Evolutionary conservation across 371 early-diverging fungal species (phyloP).

Genomic region (Amoeboaphelidium protococcarum): DNA sequence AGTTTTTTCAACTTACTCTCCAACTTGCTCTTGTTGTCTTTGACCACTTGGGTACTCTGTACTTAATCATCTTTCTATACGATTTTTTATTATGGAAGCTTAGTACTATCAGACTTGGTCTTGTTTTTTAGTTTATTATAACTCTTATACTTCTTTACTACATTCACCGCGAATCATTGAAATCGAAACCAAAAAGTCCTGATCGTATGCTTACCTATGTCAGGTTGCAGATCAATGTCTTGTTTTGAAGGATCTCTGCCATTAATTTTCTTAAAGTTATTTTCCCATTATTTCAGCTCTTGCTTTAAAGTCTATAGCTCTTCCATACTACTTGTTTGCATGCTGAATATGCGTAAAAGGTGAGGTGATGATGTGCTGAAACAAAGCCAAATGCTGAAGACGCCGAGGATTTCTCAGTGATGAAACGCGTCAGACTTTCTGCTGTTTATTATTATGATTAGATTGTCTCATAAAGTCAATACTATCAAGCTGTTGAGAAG

Average conservation of each 20-base stretch:
- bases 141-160: not conserved
- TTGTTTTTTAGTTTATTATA: not conserved
- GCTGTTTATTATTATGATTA: not conserved
- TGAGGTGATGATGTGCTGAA: not conserved
- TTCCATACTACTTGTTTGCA: not conserved
- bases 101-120: not conserved
- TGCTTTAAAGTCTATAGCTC: constrained; percentile 14
- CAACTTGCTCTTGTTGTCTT: not conserved
- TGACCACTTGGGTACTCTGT: too few species aligned
- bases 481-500: not conserved
- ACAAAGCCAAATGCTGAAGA: not conserved
- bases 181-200: not conserved
- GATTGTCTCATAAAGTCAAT: not conserved
- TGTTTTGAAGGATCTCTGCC: constrained; percentile 22
- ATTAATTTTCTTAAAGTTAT: constrained; percentile 9
- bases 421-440: not conserved
- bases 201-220: constrained; percentile 17
- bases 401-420: not conserved
- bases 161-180: not conserved
- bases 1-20: not conserved
- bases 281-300: constrained; percentile 28
- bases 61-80: too few species aligned
- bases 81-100: too few species aligned
- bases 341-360: not conserved
- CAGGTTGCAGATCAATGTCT: constrained; percentile 15